Conservation (phyloP, 2,329 filamentous ascomycete species). For the Microdochium paspali region DNA sequence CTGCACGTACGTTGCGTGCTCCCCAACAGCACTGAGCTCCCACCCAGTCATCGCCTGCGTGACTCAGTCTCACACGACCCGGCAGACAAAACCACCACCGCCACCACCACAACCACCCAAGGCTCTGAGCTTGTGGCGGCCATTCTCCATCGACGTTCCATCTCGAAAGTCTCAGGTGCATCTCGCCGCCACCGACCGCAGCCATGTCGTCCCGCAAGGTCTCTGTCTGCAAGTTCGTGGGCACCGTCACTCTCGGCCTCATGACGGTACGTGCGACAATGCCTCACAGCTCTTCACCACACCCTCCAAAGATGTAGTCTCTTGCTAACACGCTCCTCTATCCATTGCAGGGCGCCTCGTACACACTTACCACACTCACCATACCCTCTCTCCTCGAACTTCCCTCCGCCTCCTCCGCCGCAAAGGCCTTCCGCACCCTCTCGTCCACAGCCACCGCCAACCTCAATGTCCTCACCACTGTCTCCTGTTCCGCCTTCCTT, state of each 20-base stretch:
- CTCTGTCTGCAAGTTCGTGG: slow-evolving; percentile 82
- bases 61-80: background rate
- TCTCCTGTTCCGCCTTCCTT: slow-evolving; percentile 64
- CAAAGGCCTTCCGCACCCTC: slow-evolving; percentile 62
- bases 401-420: slow-evolving; percentile 62
- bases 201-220: slow-evolving; percentile 62
- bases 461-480: slow-evolving; percentile 54
- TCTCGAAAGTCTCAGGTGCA: background rate
- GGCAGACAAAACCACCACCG: background rate
- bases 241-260: slow-evolving; percentile 79
- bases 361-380: slow-evolving; percentile 68
- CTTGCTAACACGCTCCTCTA: slow-evolving; percentile 4
- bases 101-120: background rate
- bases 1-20: background rate
- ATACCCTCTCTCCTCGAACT: slow-evolving; percentile 75
- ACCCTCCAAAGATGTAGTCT: background rate
- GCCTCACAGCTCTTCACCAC: background rate
- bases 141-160: background rate
- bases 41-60: background rate
- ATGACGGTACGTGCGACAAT: slow-evolving; percentile 58
- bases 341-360: slow-evolving; percentile 67
- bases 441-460: slow-evolving; percentile 54
- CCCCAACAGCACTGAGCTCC: background rate
- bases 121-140: background rate
- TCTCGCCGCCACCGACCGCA: slow-evolving; percentile 5